Conservation (phyloP, 148 eudicot genomes). For the Amaranthus palmeri region DNA sequence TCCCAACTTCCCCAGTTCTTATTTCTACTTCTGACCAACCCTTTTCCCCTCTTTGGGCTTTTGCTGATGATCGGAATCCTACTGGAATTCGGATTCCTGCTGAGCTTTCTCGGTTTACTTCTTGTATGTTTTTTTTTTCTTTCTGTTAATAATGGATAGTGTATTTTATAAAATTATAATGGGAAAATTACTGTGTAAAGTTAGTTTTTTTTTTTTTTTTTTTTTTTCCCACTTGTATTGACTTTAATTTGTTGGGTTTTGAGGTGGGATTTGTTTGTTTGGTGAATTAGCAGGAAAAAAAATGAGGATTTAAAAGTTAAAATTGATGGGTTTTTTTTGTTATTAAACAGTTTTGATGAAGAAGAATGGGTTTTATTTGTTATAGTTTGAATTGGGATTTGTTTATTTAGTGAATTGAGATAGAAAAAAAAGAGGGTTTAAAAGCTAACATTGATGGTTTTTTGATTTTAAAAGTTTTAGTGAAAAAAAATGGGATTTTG, state of each 20-base stretch:
- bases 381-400: too few species aligned
- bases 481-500: too few species aligned
- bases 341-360: not conserved
- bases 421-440: too few species aligned
- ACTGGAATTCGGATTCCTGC: conserved; percentile 19
- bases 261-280: not conserved
- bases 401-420: too few species aligned
- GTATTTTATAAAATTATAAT: not conserved
- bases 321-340: conserved; percentile 1
- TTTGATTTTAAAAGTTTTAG: too few species aligned
- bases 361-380: too few species aligned
- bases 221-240: not conserved
- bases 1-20: conserved; percentile 43
- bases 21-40: conserved; percentile 53
- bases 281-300: too few species aligned
- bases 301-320: not conserved
- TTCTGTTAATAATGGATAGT: not conserved
- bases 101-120: conserved; percentile 27
- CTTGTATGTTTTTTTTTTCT: conserved; percentile 25
- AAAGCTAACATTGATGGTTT: too few species aligned
- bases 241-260: not conserved
- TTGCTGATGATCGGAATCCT: conserved; percentile 27
- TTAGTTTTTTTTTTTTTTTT: not conserved
- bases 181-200: too few species aligned
- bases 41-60: conserved; percentile 64